A percentile compares a stretch with the other conserved stretches of the same genome.
These are phyloP conservation scores for Acer yangbiense DNA, from an alignment of 345 rosid genomes.

Conservation along the genomic window DNA sequence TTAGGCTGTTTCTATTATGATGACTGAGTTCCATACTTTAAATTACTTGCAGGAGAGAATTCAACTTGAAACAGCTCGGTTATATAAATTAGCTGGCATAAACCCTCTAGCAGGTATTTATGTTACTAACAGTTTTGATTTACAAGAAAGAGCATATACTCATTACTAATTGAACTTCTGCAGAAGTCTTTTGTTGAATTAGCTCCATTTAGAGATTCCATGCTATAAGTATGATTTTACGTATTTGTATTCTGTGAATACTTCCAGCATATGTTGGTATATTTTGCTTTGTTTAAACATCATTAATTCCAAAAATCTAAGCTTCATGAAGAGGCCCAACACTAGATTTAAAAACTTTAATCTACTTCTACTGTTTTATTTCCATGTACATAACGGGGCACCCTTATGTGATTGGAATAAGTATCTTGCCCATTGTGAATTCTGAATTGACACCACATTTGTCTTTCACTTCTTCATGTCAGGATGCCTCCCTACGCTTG, in stretches of 20 bases:
- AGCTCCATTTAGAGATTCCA: neutral
- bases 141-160: neutral
- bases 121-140: neutral
- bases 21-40: slow-evolving; percentile 13
- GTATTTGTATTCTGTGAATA: neutral
- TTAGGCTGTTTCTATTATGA: neutral
- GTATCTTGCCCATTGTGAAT: neutral
- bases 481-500: slow-evolving; percentile 98
- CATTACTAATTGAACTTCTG: neutral
- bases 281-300: neutral
- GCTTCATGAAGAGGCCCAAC: neutral
- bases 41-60: slow-evolving; percentile 72
- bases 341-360: neutral
- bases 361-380: neutral
- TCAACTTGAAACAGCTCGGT: slow-evolving; percentile 91
- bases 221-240: too few relatives aligned
- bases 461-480: slow-evolving; percentile 10
- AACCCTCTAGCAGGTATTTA: slow-evolving; percentile 86
- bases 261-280: neutral
- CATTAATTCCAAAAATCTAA: neutral
- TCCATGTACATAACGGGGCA: neutral
- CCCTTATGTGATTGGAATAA: neutral
- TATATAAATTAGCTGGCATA: slow-evolving; percentile 90
- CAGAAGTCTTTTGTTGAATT: neutral
- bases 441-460: neutral